phyloP scores from a whole-genome alignment of 164 flowering plant species.

The Piper betle region DNA sequence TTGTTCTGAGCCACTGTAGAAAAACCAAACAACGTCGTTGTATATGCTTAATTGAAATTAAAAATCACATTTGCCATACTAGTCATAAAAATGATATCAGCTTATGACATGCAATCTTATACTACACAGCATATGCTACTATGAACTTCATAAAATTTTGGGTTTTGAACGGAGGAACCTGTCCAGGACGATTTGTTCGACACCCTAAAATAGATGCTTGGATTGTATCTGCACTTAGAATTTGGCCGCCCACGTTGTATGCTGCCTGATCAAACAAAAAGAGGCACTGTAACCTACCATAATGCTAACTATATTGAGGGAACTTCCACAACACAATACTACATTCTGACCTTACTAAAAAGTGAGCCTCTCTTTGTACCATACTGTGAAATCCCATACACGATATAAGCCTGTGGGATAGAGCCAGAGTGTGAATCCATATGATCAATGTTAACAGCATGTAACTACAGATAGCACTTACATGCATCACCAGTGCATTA shows the following conservation, averaged over 20 bases:
- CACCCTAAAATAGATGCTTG: constrained; percentile 81
- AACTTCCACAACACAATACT: not conserved
- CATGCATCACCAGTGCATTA: constrained; percentile 98
- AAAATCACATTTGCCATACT: too few relatives aligned
- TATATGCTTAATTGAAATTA: too few relatives aligned
- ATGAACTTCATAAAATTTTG: not conserved
- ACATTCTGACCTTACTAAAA: constrained; percentile 51
- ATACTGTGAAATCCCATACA: constrained; percentile 85
- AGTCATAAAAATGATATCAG: too few relatives aligned
- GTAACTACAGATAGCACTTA: constrained; percentile 15
- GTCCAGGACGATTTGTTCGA: constrained; percentile 80
- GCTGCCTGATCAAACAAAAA: constrained; percentile 54
- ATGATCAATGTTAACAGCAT: not conserved
- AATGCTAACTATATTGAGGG: not conserved
- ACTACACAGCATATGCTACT: not conserved
- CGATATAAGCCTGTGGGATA: constrained; percentile 61
- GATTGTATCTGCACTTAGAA: constrained; percentile 72
- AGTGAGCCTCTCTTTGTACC: constrained; percentile 58
- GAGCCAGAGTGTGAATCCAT: not conserved
- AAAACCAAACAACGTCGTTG: not conserved
- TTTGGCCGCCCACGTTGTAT: constrained; percentile 81
- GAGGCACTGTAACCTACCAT: not conserved
- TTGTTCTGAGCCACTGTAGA: constrained; percentile 63
- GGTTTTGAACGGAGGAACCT: constrained; percentile 27
- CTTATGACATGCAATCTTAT: not conserved